Conservation (phyloP, 176 grass and related monocot genomes). For the Avena sativa region DNA sequence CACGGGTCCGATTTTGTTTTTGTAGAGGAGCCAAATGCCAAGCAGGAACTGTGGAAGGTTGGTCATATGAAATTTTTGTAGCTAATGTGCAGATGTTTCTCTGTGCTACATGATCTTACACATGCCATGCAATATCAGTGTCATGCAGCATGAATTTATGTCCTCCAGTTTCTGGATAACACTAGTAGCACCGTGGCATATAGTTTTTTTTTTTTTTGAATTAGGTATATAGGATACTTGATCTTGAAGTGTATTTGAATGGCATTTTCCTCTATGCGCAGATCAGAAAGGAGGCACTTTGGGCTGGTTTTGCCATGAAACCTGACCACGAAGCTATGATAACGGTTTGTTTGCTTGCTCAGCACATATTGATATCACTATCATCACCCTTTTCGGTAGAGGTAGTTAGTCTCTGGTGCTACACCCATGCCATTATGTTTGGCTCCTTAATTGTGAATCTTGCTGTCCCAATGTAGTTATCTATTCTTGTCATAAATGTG, state of each 20-base stretch:
- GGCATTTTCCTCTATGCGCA: slow-evolving; percentile 43
- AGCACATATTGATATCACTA: slow-evolving; percentile 18
- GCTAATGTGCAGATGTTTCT: background rate
- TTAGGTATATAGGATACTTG: background rate
- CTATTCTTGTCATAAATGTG: slow-evolving; percentile 25
- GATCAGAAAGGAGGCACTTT: slow-evolving; percentile 97
- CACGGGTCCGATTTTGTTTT: slow-evolving; percentile 90
- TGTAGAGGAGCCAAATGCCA: slow-evolving; percentile 80
- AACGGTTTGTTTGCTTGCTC: slow-evolving; percentile 71
- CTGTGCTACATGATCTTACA: slow-evolving; percentile 19
- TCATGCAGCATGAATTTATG: background rate
- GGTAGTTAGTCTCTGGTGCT: background rate
- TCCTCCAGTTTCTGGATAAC: background rate
- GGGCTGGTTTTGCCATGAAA: slow-evolving; percentile 96
- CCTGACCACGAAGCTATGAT: slow-evolving; percentile 90
- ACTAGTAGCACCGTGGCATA: background rate
- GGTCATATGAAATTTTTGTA: slow-evolving; percentile 36
- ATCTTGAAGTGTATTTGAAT: slow-evolving; percentile 43
- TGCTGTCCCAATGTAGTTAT: slow-evolving; percentile 10
- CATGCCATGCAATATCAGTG: slow-evolving; percentile 7
- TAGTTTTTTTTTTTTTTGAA: background rate
- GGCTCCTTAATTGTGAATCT: slow-evolving; percentile 12
- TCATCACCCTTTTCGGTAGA: slow-evolving; percentile 5
- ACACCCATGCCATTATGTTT: slow-evolving; percentile 12
- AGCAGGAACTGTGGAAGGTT: slow-evolving; percentile 90